Evolutionary conservation across 2,329 filamentous ascomycete species (phyloP).

Genomic region (Microcera coccophila): DNA sequence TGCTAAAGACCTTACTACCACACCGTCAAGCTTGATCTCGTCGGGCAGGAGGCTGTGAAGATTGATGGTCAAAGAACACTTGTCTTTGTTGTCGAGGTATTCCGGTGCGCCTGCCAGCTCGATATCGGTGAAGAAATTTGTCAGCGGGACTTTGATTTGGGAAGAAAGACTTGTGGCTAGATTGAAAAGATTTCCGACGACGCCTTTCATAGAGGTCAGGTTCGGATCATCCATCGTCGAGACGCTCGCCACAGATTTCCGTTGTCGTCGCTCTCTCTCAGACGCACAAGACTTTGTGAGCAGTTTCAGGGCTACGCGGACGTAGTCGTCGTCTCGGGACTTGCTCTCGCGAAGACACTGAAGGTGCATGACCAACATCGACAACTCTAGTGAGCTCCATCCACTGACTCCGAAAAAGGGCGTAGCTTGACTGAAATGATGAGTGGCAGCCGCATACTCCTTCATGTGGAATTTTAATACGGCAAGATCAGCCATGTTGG

Average conservation of each 20-base stretch:
- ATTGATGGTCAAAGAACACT: slow-evolving; percentile 66
- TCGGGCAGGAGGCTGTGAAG: slow-evolving; percentile 71
- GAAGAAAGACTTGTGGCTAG: slow-evolving; percentile 45
- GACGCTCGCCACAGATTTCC: slow-evolving; percentile 28
- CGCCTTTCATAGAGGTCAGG: slow-evolving; percentile 41
- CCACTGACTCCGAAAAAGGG: slow-evolving; percentile 73
- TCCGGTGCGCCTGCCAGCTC: slow-evolving; percentile 63
- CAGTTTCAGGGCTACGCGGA: slow-evolving; percentile 69
- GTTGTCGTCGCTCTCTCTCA: slow-evolving; percentile 46
- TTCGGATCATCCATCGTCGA: slow-evolving; percentile 24
- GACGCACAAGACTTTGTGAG: slow-evolving; percentile 62
- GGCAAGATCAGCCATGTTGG: slow-evolving; percentile 78
- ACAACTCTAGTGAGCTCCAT: slow-evolving; percentile 77
- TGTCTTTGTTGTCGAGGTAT: slow-evolving; percentile 69
- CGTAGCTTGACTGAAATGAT: slow-evolving; percentile 73
- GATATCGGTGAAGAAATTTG: slow-evolving; percentile 69
- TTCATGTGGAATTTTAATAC: slow-evolving; percentile 73
- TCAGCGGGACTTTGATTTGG: slow-evolving; percentile 64
- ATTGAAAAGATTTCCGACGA: slow-evolving; percentile 45
- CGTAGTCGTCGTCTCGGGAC: slow-evolving; percentile 76
- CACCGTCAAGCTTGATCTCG: slow-evolving; percentile 60
- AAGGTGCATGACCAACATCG: slow-evolving; percentile 81
- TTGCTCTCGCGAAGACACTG: slow-evolving; percentile 74
- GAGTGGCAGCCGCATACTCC: slow-evolving; percentile 69
- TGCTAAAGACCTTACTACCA: slow-evolving; percentile 61